phyloP scores from a whole-genome alignment of 2,329 filamentous ascomycete species.

The Fusarium sp. region DNA sequence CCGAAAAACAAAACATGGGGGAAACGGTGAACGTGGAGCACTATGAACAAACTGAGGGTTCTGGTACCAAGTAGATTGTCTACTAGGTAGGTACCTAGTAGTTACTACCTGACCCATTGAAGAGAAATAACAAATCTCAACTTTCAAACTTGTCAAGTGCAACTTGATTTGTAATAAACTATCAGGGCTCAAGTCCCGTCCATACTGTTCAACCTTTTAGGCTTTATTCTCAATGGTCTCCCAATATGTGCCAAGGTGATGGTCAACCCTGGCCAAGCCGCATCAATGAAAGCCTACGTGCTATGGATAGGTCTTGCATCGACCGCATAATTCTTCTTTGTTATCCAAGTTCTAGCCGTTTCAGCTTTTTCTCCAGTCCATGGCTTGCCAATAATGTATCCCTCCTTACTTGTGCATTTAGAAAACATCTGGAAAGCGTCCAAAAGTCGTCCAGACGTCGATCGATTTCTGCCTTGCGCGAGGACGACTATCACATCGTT shows the following conservation, averaged over 20 bases:
- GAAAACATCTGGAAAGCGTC: background rate
- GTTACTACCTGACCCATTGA: too few species aligned
- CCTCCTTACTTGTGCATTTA: background rate
- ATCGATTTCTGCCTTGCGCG: background rate
- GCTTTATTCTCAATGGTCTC: background rate
- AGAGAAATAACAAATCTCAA: background rate
- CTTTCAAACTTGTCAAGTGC: background rate
- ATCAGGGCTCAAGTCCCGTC: background rate
- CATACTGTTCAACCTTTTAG: background rate
- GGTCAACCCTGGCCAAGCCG: background rate
- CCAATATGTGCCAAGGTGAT: background rate
- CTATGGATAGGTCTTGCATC: background rate
- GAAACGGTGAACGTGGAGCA: background rate
- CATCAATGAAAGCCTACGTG: background rate
- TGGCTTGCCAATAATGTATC: background rate
- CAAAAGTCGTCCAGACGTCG: background rate
- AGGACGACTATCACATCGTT: background rate
- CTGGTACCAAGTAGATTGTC: background rate
- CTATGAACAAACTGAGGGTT: background rate
- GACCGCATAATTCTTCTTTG: background rate
- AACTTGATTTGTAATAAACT: background rate
- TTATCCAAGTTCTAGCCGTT: background rate
- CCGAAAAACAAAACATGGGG: background rate
- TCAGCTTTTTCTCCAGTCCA: background rate
- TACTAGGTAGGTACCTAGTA: too few species aligned